Percentiles rank a stretch among this genome's conserved stretches.
Evolutionary conservation across 2,329 filamentous ascomycete genomes (phyloP).

Genomic region (Talaromyces albobiverticillius): DNA sequence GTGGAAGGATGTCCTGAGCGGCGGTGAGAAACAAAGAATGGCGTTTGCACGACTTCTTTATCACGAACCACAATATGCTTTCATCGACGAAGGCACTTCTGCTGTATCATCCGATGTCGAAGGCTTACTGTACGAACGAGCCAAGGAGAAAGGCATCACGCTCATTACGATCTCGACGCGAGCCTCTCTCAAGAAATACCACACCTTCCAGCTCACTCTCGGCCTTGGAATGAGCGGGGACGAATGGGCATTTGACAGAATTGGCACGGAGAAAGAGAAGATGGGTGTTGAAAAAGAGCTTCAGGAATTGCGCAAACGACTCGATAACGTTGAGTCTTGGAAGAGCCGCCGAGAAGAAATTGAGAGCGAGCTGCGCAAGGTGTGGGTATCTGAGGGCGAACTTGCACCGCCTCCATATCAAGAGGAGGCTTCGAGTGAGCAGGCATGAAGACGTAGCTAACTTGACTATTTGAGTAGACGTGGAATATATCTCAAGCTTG

Average conservation of each 20-base stretch:
- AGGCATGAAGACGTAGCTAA: slow-evolving; percentile 1
- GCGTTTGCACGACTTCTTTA: slow-evolving; percentile 87
- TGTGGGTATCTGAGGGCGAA: slow-evolving; percentile 54
- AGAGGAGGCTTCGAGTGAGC: slow-evolving; percentile 13
- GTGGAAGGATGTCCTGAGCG: slow-evolving; percentile 97
- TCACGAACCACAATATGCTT: slow-evolving; percentile 90
- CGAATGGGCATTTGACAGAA: slow-evolving; percentile 88
- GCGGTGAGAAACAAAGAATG: slow-evolving; percentile 96
- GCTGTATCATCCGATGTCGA: slow-evolving; percentile 94
- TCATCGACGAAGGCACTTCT: slow-evolving; percentile 93
- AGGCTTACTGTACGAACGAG: slow-evolving; percentile 85
- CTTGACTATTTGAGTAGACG: neutral
- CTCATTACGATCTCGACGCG: slow-evolving; percentile 94
- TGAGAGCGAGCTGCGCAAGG: slow-evolving; percentile 70
- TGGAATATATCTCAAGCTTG: too few species aligned
- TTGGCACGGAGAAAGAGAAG: slow-evolving; percentile 91
- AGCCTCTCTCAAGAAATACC: slow-evolving; percentile 91
- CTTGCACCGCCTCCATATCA: slow-evolving; percentile 35
- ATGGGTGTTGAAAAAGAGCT: slow-evolving; percentile 89
- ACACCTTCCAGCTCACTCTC: slow-evolving; percentile 84
- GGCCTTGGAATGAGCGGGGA: slow-evolving; percentile 77
- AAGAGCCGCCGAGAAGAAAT: slow-evolving; percentile 75
- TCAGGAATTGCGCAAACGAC: slow-evolving; percentile 73
- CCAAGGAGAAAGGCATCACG: slow-evolving; percentile 91
- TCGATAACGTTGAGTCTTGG: slow-evolving; percentile 81